phyloP scores from a whole-genome alignment of 208 protist genomes.

The Wallacemonas sp. region DNA sequence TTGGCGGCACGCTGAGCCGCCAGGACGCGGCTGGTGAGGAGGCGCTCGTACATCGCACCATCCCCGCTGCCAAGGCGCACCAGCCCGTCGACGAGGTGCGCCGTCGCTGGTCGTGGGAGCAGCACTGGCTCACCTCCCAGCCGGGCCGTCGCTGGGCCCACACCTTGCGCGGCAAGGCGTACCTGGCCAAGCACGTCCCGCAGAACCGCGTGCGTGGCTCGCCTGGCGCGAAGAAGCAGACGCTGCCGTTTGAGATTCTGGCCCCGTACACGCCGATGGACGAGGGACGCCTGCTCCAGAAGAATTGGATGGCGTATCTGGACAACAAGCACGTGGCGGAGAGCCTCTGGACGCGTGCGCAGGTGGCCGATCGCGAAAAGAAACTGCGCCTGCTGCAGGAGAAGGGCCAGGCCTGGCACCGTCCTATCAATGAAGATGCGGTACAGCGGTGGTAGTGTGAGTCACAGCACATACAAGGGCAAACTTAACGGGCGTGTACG shows the following conservation, averaged over 20 bases:
- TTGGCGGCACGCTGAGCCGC: conserved; percentile 61
- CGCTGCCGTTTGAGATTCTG: conserved; percentile 70
- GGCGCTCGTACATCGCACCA: conserved; percentile 64
- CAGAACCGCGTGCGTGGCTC: conserved; percentile 78
- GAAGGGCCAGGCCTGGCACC: conserved; percentile 87
- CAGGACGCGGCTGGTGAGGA: conserved; percentile 5
- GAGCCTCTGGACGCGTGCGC: conserved; percentile 83
- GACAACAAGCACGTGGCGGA: conserved; percentile 93
- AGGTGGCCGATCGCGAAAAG: conserved; percentile 84
- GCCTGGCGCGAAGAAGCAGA: conserved; percentile 75
- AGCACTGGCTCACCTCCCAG: conserved; percentile 69
- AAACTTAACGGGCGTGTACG: no score
- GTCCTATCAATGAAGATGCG: conserved; percentile 73
- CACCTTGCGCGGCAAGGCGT: conserved; percentile 82
- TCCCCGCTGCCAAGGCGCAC: conserved; percentile 80
- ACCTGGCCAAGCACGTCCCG: conserved; percentile 67
- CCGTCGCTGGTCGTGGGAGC: conserved; percentile 59
- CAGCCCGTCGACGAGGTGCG: conserved; percentile 72
- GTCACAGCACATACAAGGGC: no score
- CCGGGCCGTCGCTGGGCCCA: conserved; percentile 66
- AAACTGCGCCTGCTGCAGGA: conserved; percentile 74
- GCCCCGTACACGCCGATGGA: conserved; percentile 92
- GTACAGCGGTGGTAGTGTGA: conserved; percentile 65
- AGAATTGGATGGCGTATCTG: conserved; percentile 92
- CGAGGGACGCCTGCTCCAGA: conserved; percentile 72